These are phyloP conservation scores for Fistulinella staudtii DNA, from an alignment of 1,284 basidiomycete species.

Conservation along the genomic window DNA sequence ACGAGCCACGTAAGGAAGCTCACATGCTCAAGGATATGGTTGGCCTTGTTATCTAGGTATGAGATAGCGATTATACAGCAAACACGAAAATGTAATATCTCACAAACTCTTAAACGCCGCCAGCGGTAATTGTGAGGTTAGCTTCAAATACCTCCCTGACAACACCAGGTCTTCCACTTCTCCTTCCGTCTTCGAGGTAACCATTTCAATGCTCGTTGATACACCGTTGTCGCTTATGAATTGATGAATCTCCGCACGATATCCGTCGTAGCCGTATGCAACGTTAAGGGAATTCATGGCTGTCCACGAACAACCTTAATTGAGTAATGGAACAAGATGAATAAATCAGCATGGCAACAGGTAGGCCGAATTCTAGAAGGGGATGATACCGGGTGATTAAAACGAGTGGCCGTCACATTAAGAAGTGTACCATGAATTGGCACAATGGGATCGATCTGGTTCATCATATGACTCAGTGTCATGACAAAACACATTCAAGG, in stretches of 20 bases:
- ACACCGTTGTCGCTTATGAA: conserved; percentile 7
- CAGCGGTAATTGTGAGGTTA: conserved; percentile 27
- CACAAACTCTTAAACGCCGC: conserved; percentile 26
- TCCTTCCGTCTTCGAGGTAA: conserved; percentile 24
- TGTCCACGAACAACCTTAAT: conserved; percentile 7
- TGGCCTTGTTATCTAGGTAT: conserved; percentile 24
- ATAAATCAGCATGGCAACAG: conserved; percentile 8
- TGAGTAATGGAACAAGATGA: conserved; percentile 13
- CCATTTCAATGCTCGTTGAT: conserved; percentile 4
- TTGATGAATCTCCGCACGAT: conserved; percentile 21
- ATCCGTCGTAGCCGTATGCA: conserved; percentile 13
- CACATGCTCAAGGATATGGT: conserved; percentile 23
- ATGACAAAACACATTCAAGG: no score
- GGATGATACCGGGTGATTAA: conserved; percentile 10
- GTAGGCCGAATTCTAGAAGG: conserved; percentile 21
- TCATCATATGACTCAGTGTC: no score
- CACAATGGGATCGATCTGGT: no score
- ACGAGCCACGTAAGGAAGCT: conserved; percentile 26
- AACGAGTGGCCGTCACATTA: conserved; percentile 18
- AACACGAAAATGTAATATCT: conserved; percentile 10
- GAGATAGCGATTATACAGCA: conserved; percentile 1
- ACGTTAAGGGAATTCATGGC: conserved; percentile 5
- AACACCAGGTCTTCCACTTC: no score
- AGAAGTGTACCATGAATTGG: conserved; percentile 5
- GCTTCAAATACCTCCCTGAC: conserved; percentile 16